Evolutionary conservation across 768 basidiomycete genomes (phyloP), one percentile per base, ranked within the genome.

Genomic region (Xanthoconium stramineum): DNA sequence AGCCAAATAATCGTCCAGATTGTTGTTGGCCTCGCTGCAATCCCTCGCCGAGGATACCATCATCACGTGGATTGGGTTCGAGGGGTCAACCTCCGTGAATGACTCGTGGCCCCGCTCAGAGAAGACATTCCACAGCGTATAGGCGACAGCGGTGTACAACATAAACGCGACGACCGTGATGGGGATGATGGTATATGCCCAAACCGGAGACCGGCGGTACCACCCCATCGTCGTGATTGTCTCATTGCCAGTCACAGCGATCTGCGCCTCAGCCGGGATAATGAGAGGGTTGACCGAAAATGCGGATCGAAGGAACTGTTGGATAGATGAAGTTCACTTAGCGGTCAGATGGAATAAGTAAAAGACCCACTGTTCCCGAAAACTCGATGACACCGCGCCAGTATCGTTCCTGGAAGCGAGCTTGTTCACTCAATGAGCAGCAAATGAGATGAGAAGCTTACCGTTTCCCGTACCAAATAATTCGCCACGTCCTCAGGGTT

Each of bases 351-450:
- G 32, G 14, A 19, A 29, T n/a, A 17, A 15, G 32, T 38, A 39
- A 17, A n/a, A 46, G 28, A 56, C 35, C 1, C 46, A 47, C 63
- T 13, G 63, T 64, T 24, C 54, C 63, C 24, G 56, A 45, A 30
- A 62, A 65, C 13, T 65, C 64, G 12, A 58, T 35, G 13, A 65
- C 53, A 28, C 63, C 63, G 1, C 45, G 47, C 60, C 60, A 61
- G 19, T 59, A 62, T 7, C 52, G 40, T 44, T 53, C 63, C 60
- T 62, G 24, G 17, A 17, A 24, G 5, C 20, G 37, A n/a, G 4
- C 5, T 11, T 7, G 19, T 19, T 32, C 5, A 6, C 12, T 24
- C 2, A 13, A 11, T 20, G 2, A 11, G 12, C 1, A 13, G 24
- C 2, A 15, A 6, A 17, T 15, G 3, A n/a, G 17, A 40, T 0